phyloP scores from a whole-genome alignment of 495 filamentous ascomycete species.

The Penicillium egyptiacum region DNA sequence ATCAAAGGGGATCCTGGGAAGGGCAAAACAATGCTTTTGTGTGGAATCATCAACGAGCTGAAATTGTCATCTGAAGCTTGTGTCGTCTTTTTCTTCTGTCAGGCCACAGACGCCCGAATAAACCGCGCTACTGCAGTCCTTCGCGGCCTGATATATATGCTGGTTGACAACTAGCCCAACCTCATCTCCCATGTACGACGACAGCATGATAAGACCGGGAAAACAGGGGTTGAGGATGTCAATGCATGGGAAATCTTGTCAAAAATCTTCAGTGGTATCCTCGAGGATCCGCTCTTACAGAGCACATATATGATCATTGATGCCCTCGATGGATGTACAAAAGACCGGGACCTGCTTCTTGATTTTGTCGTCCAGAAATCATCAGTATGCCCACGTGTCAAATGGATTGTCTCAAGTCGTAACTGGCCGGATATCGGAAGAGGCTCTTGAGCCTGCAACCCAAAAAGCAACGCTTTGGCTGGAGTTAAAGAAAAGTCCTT shows the following conservation, averaged over 20 bases:
- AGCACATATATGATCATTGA: conserved; percentile 44
- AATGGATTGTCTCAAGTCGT: conserved; percentile 36
- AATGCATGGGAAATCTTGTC: too few species aligned
- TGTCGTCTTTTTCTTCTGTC: neutral
- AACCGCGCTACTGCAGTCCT: neutral
- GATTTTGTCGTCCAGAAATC: conserved; percentile 28
- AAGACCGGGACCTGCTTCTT: conserved; percentile 29
- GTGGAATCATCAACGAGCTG: neutral
- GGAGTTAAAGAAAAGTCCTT: conserved; percentile 24
- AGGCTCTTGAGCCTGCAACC: neutral
- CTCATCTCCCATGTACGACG: too few species aligned
- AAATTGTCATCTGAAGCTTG: neutral
- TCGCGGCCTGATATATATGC: neutral
- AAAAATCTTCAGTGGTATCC: too few species aligned
- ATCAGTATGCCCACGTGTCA: conserved; percentile 16
- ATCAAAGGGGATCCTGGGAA: neutral
- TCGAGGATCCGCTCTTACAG: conserved; percentile 22
- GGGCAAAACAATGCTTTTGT: neutral
- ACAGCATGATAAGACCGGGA: too few species aligned
- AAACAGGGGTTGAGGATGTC: too few species aligned
- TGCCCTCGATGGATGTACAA: conserved; percentile 50
- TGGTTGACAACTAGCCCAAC: too few species aligned
- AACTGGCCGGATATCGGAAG: conserved; percentile 25
- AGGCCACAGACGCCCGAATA: neutral
- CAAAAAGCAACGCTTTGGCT: conserved; percentile 19